Evolutionary conservation across 176 grass and related monocot species (phyloP).

Genomic region (Ensete ventricosum): DNA sequence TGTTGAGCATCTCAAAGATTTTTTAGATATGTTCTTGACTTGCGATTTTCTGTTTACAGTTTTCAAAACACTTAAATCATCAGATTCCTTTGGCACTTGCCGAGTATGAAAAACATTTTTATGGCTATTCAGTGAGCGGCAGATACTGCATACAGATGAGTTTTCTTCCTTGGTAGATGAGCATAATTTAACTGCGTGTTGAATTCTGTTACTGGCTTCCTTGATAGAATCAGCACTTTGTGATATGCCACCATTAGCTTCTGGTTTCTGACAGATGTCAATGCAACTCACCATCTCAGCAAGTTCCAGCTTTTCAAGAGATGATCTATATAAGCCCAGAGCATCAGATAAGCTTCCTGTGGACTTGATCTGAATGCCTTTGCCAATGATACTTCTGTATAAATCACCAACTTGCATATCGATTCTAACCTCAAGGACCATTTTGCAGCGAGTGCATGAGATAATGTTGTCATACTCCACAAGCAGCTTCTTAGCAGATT

Average conservation of each 20-base stretch:
- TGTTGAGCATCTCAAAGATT: constrained; percentile 13
- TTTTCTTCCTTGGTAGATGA: constrained; percentile 13
- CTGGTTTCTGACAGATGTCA: constrained; percentile 11
- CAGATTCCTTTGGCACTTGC: constrained; percentile 8
- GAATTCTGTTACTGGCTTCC: constrained; percentile 10
- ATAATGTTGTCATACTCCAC: constrained; percentile 25
- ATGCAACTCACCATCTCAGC: constrained; percentile 19
- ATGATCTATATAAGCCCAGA: constrained; percentile 49
- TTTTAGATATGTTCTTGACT: constrained; percentile 31
- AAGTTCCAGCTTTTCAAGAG: constrained; percentile 47
- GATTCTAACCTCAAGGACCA: constrained; percentile 41
- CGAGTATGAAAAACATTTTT: neutral
- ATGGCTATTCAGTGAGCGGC: constrained; percentile 24
- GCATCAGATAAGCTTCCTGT: constrained; percentile 35
- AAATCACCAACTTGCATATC: constrained; percentile 59
- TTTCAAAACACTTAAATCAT: constrained; percentile 6
- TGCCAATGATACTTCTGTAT: constrained; percentile 44
- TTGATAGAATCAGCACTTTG: constrained; percentile 7
- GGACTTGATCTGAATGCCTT: constrained; percentile 34
- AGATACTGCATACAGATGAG: constrained; percentile 30
- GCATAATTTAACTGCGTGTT: constrained; percentile 5
- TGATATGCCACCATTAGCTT: constrained; percentile 1
- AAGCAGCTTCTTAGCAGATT: constrained; percentile 48
- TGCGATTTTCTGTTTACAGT: constrained; percentile 20
- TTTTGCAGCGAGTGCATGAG: constrained; percentile 56